Evolutionary conservation across 2,329 filamentous ascomycete species (phyloP).

Genomic region (Monosporascus sp.): DNA sequence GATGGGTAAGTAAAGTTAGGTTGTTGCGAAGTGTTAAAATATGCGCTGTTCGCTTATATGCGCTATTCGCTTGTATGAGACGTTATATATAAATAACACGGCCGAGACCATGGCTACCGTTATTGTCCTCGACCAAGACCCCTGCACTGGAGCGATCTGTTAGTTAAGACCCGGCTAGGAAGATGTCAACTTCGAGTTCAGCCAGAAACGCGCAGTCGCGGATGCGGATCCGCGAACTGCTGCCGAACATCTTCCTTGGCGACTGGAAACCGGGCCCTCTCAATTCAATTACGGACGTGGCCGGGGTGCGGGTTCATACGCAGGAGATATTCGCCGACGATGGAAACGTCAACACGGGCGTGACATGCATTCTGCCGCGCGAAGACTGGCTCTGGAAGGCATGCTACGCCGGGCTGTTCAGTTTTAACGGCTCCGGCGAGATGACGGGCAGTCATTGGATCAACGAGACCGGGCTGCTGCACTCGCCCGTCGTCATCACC

Average conservation of each 20-base stretch:
- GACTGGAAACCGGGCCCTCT: conserved; percentile 37
- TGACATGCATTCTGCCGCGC: conserved; percentile 45
- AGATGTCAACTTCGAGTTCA: conserved; percentile 5
- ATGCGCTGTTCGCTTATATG: too few relatives aligned
- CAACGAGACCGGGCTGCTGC: conserved; percentile 54
- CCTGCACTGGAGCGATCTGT: too few relatives aligned
- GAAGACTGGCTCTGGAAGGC: conserved; percentile 38
- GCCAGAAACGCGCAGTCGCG: conserved; percentile 11
- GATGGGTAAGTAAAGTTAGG: too few relatives aligned
- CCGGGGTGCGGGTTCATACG: conserved; percentile 42
- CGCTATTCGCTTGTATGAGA: too few relatives aligned
- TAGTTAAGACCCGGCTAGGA: too few relatives aligned
- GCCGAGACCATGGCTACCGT: too few relatives aligned
- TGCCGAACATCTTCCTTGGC: conserved; percentile 40
- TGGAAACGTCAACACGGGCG: conserved; percentile 40
- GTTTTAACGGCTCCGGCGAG: conserved; percentile 61
- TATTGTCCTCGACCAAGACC: too few relatives aligned
- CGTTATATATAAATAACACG: neutral
- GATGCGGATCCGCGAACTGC: conserved; percentile 36
- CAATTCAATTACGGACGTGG: conserved; percentile 47
- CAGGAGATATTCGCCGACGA: conserved; percentile 34
- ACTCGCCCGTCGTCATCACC: conserved; percentile 56
- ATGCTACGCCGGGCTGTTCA: conserved; percentile 48
- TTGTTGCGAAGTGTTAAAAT: too few relatives aligned
- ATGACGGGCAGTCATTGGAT: conserved; percentile 59